Conservation (phyloP, 2,329 filamentous ascomycete genomes). For the Cladosporium cucumerinum region DNA sequence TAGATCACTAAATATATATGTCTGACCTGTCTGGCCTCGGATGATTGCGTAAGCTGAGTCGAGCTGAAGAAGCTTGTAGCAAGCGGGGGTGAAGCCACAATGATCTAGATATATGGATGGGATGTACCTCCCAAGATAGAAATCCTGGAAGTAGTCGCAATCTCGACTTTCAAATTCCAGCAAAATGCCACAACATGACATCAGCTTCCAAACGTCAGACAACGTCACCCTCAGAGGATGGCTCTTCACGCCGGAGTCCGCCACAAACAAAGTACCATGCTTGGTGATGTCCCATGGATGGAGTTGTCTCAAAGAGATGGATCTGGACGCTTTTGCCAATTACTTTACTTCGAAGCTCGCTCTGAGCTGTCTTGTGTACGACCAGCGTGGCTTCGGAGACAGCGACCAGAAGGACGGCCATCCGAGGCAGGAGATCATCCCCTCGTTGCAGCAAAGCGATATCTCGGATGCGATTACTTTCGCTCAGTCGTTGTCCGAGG, state of each 20-base stretch:
- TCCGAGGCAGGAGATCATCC: conserved; percentile 35
- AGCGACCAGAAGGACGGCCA: conserved; percentile 30
- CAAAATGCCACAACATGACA: conserved; percentile 17
- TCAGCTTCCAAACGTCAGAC: conserved; percentile 18
- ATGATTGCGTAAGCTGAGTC: not conserved
- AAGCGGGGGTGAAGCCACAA: not conserved
- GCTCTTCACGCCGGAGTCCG: conserved; percentile 15
- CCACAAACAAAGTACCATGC: conserved; percentile 17
- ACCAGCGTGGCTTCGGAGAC: conserved; percentile 36
- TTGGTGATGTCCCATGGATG: conserved; percentile 23
- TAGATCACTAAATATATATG: not conserved
- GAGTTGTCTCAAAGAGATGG: conserved; percentile 22
- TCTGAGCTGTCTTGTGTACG: conserved; percentile 36
- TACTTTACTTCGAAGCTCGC: conserved; percentile 22
- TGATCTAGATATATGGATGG: not conserved
- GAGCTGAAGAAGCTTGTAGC: not conserved
- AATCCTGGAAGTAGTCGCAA: not conserved
- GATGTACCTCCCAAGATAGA: not conserved
- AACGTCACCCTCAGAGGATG: conserved; percentile 21
- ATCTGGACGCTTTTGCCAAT: conserved; percentile 24
- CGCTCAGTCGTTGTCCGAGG: conserved; percentile 31
- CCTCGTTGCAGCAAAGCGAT: conserved; percentile 34
- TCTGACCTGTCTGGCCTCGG: not conserved
- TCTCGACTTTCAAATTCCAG: not conserved
- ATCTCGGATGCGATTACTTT: conserved; percentile 41